Conservation (phyloP, 352 stramenopile genomes). For the Phytophthora europaea region DNA sequence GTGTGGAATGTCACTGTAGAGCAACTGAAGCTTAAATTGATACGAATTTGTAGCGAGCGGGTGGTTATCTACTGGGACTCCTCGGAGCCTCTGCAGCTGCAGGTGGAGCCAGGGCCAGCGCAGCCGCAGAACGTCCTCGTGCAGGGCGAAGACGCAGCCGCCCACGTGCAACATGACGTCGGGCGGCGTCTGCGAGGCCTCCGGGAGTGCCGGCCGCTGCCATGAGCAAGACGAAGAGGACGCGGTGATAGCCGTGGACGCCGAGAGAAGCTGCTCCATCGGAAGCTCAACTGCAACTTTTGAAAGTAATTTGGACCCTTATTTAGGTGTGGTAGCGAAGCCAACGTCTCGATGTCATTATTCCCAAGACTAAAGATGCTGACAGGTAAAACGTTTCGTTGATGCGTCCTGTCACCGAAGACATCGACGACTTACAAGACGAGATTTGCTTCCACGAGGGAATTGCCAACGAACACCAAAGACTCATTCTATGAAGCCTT, state of each 20-base stretch:
- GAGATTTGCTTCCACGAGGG: conserved; percentile 23
- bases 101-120: conserved; percentile 45
- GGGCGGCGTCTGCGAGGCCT: conserved; percentile 19
- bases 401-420: neutral
- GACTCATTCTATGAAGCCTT: neutral
- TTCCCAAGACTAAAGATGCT: neutral
- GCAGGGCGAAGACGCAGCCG: conserved; percentile 57
- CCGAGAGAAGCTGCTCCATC: conserved; percentile 15
- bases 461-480: neutral
- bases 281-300: neutral
- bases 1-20: neutral
- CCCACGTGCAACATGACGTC: conserved; percentile 64
- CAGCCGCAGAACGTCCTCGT: conserved; percentile 39
- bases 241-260: neutral
- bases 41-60: neutral
- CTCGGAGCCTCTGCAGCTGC: conserved; percentile 36
- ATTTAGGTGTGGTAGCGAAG: neutral
- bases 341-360: neutral
- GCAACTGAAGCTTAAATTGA: conserved; percentile 24
- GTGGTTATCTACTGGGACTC: neutral
- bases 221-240: neutral
- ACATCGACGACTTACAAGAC: neutral
- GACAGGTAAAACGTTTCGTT: neutral
- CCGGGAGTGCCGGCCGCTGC: conserved; percentile 10
- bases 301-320: neutral